Evolutionary conservation across 768 basidiomycete genomes (phyloP).

Genomic region (Kwoniella shandongensis): DNA sequence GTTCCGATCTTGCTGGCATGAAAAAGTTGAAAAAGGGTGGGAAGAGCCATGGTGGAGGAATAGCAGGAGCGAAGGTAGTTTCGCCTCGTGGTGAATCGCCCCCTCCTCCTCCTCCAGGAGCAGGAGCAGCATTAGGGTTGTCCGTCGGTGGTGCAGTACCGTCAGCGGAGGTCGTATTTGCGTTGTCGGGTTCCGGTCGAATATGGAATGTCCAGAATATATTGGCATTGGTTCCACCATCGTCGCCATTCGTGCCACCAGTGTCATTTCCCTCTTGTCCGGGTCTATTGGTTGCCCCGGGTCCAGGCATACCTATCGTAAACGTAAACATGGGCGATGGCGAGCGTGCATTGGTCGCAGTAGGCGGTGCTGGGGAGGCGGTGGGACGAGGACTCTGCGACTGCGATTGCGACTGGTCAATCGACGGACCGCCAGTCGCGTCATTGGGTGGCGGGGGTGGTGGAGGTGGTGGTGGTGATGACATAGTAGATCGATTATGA

Average conservation of each 20-base stretch:
- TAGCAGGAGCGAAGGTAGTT: too few species aligned
- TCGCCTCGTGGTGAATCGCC: too few species aligned
- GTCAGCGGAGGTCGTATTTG: neutral
- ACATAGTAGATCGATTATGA: too few species aligned
- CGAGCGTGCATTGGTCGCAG: neutral
- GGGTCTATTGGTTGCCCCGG: neutral
- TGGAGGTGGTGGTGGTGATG: neutral
- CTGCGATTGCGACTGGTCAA: too few species aligned
- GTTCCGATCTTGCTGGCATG: slow-evolving; percentile 15
- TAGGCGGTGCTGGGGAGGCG: too few species aligned
- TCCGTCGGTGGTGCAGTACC: too few species aligned
- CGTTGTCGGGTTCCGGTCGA: slow-evolving; percentile 6
- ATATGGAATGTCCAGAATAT: slow-evolving; percentile 17
- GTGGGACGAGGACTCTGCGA: too few species aligned
- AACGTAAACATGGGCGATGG: neutral
- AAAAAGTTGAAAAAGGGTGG: slow-evolving; percentile 25
- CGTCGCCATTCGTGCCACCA: neutral
- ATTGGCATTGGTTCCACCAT: neutral
- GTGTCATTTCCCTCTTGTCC: neutral
- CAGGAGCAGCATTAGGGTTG: too few species aligned
- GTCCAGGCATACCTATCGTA: neutral
- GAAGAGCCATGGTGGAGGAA: slow-evolving; percentile 25
- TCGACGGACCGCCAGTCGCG: neutral
- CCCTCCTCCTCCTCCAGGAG: too few species aligned
- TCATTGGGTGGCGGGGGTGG: neutral